Conservation (phyloP, 129 eudicot genomes). For the Helichrysum umbraculigerum region DNA sequence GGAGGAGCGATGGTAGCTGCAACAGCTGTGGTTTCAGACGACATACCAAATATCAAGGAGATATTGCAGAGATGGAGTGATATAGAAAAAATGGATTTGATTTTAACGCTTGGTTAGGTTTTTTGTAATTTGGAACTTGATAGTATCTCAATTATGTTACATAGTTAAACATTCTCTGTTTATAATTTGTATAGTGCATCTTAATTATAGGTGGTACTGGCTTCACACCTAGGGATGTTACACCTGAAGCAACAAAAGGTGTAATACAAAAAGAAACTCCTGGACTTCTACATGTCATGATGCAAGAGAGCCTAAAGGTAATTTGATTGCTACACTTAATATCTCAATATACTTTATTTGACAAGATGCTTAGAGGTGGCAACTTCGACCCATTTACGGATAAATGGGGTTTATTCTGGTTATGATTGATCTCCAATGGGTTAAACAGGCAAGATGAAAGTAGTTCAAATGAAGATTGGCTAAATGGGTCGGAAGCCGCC, state of each 20-base stretch:
- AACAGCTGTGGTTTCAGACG: constrained; percentile 91
- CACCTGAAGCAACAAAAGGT: constrained; percentile 97
- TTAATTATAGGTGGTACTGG: constrained; percentile 84
- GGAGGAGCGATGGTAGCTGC: constrained; percentile 89
- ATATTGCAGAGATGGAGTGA: constrained; percentile 81
- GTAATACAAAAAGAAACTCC: constrained; percentile 92
- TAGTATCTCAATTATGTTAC: neutral
- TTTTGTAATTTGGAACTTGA: constrained; percentile 9
- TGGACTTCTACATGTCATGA: constrained; percentile 89
- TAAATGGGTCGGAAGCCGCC: neutral
- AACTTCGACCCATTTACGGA: neutral
- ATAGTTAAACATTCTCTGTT: neutral
- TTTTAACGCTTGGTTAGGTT: constrained; percentile 81
- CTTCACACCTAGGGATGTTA: constrained; percentile 92
- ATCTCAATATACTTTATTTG: neutral
- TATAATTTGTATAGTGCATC: neutral
- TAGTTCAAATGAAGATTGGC: neutral
- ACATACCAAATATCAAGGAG: constrained; percentile 64
- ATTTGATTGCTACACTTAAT: neutral
- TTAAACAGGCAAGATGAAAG: neutral
- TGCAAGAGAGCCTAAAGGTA: constrained; percentile 97
- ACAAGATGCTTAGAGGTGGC: neutral
- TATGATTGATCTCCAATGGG: neutral
- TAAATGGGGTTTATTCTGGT: neutral
- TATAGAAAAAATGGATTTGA: constrained; percentile 79